phyloP scores from a whole-genome alignment of 73 alveolate genomes.

The Paramecium caudatum region DNA sequence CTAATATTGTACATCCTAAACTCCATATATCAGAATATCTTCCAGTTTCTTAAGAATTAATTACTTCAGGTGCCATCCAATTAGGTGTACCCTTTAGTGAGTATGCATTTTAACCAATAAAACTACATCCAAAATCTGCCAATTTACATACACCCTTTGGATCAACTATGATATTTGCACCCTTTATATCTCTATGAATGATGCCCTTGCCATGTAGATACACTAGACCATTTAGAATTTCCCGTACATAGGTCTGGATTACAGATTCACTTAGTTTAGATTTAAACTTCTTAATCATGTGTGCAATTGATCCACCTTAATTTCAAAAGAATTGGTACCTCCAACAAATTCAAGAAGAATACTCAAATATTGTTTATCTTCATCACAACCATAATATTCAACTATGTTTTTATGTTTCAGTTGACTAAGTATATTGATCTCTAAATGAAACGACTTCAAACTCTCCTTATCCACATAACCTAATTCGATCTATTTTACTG shows the following conservation, averaged over 20 bases:
- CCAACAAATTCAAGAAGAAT: conserved; percentile 79
- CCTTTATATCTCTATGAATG: conserved; percentile 78
- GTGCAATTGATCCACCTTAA: conserved; percentile 80
- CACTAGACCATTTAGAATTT: conserved; percentile 69
- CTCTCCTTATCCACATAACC: conserved; percentile 57
- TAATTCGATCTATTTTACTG: conserved; percentile 83
- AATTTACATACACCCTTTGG: conserved; percentile 77
- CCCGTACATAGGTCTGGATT: conserved; percentile 53
- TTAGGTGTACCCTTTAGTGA: conserved; percentile 84
- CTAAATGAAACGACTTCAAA: conserved; percentile 80
- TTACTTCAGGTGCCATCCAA: conserved; percentile 92
- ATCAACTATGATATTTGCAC: conserved; percentile 79
- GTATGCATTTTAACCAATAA: conserved; percentile 20
- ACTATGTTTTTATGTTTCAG: conserved; percentile 79
- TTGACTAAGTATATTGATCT: conserved; percentile 76
- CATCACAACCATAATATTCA: conserved; percentile 75
- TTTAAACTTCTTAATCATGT: conserved; percentile 78
- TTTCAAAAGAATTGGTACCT: conserved; percentile 22
- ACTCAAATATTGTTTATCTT: conserved; percentile 68
- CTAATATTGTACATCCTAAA: conserved; percentile 71
- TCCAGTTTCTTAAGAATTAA: conserved; percentile 42
- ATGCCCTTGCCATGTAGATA: conserved; percentile 75
- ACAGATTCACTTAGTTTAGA: conserved; percentile 78
- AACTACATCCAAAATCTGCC: conserved; percentile 79
- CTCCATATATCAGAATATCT: conserved; percentile 75